These are phyloP conservation scores for Aspergillus texensis DNA, from an alignment of 2,329 filamentous ascomycete genomes.

Conservation along the genomic window DNA sequence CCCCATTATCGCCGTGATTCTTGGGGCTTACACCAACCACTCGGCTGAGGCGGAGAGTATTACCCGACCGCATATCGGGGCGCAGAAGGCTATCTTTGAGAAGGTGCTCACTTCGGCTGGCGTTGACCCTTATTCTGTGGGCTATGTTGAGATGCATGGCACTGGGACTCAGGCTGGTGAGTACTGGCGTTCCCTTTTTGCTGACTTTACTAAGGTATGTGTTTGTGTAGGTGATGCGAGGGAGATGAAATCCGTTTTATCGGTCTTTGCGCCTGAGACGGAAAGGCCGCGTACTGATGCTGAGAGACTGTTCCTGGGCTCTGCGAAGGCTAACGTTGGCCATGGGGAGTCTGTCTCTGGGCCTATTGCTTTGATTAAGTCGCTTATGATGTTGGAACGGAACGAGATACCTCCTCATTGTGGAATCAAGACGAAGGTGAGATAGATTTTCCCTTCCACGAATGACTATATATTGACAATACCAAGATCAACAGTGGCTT, in stretches of 20 bases:
- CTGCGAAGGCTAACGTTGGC: conserved; percentile 67
- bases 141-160: conserved; percentile 87
- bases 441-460: too few relatives aligned
- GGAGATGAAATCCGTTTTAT: conserved; percentile 77
- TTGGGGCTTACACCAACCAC: conserved; percentile 77
- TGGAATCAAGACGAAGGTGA: conserved; percentile 36
- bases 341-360: conserved; percentile 66
- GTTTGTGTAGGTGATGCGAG: conserved; percentile 60
- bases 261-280: conserved; percentile 61
- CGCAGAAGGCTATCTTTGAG: conserved; percentile 72
- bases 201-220: neutral
- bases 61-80: conserved; percentile 77
- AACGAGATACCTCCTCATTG: conserved; percentile 36
- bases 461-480: neutral
- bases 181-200: neutral
- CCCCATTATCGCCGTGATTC: conserved; percentile 68
- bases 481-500: conserved; percentile 50
- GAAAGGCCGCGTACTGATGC: conserved; percentile 29
- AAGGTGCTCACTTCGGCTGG: conserved; percentile 72
- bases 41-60: conserved; percentile 81
- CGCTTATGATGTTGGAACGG: conserved; percentile 42
- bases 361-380: conserved; percentile 40
- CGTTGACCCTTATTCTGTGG: conserved; percentile 74
- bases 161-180: conserved; percentile 80
- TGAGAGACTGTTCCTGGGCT: conserved; percentile 61